phyloP scores from a whole-genome alignment of 306 rosid species.

The Spatholobus suberectus region DNA sequence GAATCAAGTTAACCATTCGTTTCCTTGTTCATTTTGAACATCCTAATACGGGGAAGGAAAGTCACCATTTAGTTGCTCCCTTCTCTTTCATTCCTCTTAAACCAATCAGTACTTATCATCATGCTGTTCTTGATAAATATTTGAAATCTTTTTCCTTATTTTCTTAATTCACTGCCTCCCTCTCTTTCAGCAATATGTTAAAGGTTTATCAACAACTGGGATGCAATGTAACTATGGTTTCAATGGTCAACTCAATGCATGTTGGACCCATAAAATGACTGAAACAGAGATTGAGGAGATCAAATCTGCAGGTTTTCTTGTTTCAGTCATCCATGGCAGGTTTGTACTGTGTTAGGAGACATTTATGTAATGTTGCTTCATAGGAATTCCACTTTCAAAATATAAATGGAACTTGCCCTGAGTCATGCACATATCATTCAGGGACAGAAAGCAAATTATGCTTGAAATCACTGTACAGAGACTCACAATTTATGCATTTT shows the following conservation, averaged over 20 bases:
- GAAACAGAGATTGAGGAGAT: constrained; percentile 69
- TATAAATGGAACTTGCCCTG: constrained; percentile 6
- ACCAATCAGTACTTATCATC: background rate
- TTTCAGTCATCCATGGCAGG: constrained; percentile 97
- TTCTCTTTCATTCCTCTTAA: constrained; percentile 6
- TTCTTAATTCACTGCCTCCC: constrained; percentile 22
- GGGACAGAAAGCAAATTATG: constrained; percentile 15
- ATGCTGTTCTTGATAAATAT: background rate
- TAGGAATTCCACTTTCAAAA: constrained; percentile 3
- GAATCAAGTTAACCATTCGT: background rate
- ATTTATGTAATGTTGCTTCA: constrained; percentile 12
- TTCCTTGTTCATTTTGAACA: constrained; percentile 13
- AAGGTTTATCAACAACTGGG: constrained; percentile 77
- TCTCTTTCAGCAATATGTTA: constrained; percentile 86
- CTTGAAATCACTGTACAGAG: constrained; percentile 25
- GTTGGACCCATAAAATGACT: constrained; percentile 90
- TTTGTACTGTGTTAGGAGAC: constrained; percentile 36
- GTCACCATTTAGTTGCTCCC: background rate
- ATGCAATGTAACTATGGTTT: constrained; percentile 91
- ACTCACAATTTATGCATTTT: background rate
- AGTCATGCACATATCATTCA: constrained; percentile 6
- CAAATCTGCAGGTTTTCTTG: constrained; percentile 78
- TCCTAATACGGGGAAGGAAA: background rate
- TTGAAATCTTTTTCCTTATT: constrained; percentile 1
- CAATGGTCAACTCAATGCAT: constrained; percentile 86